A percentile compares a stretch with the other conserved stretches of the same genome.
Conservation (phyloP, 805 yeast genomes). For the Candida maltosa region DNA sequence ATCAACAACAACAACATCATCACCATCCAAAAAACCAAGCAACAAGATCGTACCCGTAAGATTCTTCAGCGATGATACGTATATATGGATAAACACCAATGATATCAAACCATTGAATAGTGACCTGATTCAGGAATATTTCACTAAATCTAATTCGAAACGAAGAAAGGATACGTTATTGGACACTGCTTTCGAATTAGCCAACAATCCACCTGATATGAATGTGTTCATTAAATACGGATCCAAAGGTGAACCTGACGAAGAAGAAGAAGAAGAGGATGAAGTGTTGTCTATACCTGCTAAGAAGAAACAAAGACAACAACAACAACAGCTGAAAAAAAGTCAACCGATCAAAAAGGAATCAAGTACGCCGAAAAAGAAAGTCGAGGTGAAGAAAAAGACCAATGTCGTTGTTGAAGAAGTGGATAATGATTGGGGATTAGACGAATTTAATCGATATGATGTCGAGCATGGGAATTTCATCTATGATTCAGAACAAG, state of each 20-base stretch:
- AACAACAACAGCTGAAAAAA: slow-evolving; percentile 10
- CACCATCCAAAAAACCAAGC: slow-evolving; percentile 11
- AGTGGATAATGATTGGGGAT: slow-evolving; percentile 37
- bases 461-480: slow-evolving; percentile 25
- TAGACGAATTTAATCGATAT: slow-evolving; percentile 31
- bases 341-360: slow-evolving; percentile 6
- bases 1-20: slow-evolving; percentile 2
- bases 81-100: slow-evolving; percentile 57
- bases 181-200: slow-evolving; percentile 50
- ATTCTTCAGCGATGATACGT: slow-evolving; percentile 70
- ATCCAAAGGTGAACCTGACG: slow-evolving; percentile 45
- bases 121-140: slow-evolving; percentile 40
- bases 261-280: slow-evolving; percentile 42
- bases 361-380: slow-evolving; percentile 6
- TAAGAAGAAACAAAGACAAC: slow-evolving; percentile 12
- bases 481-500: slow-evolving; percentile 29
- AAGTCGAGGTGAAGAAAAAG: slow-evolving; percentile 9
- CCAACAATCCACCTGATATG: slow-evolving; percentile 45
- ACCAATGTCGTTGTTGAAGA: no score
- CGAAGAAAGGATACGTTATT: slow-evolving; percentile 44
- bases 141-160: slow-evolving; percentile 19
- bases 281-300: slow-evolving; percentile 32
- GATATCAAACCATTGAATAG: slow-evolving; percentile 48
- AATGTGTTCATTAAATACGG: slow-evolving; percentile 38
- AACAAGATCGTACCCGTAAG: slow-evolving; percentile 46